phyloP scores from a whole-genome alignment of 257 asterid genomes.

The Anisodus acutangulus region DNA sequence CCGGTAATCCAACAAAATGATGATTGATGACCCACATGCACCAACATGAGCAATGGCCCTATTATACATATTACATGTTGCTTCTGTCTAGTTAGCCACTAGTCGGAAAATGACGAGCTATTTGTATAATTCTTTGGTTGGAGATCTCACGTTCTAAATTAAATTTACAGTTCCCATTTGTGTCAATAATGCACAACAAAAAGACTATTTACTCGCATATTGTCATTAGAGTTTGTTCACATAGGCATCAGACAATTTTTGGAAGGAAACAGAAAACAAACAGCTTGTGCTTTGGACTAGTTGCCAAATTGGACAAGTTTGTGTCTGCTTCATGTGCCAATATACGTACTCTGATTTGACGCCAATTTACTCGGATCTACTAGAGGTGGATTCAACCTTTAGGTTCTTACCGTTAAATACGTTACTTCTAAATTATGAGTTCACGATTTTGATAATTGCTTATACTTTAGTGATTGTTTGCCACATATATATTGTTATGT shows the following conservation, averaged over 20 bases:
- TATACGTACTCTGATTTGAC: not conserved
- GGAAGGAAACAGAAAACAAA: slow-evolving; percentile 23
- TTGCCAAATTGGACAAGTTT: not conserved
- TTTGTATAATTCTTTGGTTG: slow-evolving; percentile 1
- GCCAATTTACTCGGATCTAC: not conserved
- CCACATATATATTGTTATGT: too few relatives aligned
- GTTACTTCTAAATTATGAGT: not conserved
- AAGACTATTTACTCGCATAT: not conserved
- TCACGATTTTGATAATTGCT: too few relatives aligned
- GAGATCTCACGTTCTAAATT: not conserved
- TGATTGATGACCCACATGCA: slow-evolving; percentile 15
- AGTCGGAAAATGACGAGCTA: slow-evolving; percentile 24
- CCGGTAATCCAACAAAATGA: slow-evolving; percentile 20
- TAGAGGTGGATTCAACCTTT: not conserved
- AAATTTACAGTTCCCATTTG: slow-evolving; percentile 15
- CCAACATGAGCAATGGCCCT: slow-evolving; percentile 6
- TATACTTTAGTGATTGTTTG: too few relatives aligned
- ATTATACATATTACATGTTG: not conserved
- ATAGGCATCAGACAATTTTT: slow-evolving; percentile 16
- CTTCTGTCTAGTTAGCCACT: slow-evolving; percentile 20
- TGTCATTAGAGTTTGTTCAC: slow-evolving; percentile 14
- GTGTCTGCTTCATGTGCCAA: not conserved
- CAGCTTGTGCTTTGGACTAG: slow-evolving; percentile 15
- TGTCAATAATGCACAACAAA: slow-evolving; percentile 28
- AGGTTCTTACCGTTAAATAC: not conserved